Conservation (phyloP, 163 green algal species). For the Scenedesmus sp. region DNA sequence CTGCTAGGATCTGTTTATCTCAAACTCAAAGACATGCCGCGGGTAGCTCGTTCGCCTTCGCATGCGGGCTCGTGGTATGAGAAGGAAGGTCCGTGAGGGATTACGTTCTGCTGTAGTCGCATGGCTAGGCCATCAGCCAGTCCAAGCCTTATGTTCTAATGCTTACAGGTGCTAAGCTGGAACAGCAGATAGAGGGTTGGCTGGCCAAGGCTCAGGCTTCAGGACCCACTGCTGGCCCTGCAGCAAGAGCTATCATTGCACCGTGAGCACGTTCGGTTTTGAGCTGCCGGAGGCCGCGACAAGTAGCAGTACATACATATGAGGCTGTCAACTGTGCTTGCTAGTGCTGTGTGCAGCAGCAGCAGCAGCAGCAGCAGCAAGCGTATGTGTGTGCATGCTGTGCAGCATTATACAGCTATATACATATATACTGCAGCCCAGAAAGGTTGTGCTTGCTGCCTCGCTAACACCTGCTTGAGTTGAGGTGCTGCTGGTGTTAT, state of each 20-base stretch:
- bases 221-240: constrained; percentile 38
- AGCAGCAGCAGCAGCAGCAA: neutral
- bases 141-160: neutral
- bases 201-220: constrained; percentile 55
- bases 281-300: neutral
- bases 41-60: constrained; percentile 50
- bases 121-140: neutral
- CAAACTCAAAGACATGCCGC: constrained; percentile 54
- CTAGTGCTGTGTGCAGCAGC: neutral
- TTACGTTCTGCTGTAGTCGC: neutral
- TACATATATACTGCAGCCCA: too few species aligned
- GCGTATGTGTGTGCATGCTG: neutral
- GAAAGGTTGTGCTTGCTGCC: too few species aligned
- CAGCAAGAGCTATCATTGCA: constrained; percentile 74
- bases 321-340: neutral
- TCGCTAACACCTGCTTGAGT: too few species aligned
- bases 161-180: constrained; percentile 58
- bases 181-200: constrained; percentile 75
- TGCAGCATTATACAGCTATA: too few species aligned
- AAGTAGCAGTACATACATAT: neutral
- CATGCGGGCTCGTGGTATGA: constrained; percentile 85
- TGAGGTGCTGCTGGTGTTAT: neutral
- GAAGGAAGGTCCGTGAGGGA: constrained; percentile 56
- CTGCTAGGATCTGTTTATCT: neutral
- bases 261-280: constrained; percentile 61